Conservation (phyloP, 2,329 filamentous ascomycete species). For the Botryosphaeria dothidea region DNA sequence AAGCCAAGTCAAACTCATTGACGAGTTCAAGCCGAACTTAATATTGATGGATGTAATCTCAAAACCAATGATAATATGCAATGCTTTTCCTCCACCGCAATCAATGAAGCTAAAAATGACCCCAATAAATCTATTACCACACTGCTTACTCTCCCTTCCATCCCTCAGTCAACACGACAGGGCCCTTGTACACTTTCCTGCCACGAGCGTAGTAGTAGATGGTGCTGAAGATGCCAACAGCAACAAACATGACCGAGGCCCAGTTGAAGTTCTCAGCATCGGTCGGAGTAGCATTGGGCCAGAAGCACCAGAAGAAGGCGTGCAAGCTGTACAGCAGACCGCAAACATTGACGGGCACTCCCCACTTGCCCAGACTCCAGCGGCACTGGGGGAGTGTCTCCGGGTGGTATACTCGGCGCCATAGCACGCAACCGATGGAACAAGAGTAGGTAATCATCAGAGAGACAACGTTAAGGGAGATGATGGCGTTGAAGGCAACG, state of each 20-base stretch:
- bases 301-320: constrained; percentile 46
- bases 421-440: constrained; percentile 20
- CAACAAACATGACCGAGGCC: constrained; percentile 38
- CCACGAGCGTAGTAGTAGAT: constrained; percentile 34
- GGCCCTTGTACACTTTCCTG: constrained; percentile 35
- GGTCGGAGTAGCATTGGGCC: constrained; percentile 28
- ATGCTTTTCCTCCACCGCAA: no score
- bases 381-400: constrained; percentile 18
- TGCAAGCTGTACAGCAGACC: constrained; percentile 38
- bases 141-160: constrained; percentile 19
- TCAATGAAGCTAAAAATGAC: no score
- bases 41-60: no score
- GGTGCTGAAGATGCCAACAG: constrained; percentile 28
- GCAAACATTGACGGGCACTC: constrained; percentile 22
- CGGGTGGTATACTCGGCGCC: constrained; percentile 14
- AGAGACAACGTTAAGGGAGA: constrained; percentile 16
- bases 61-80: no score
- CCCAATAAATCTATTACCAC: neutral
- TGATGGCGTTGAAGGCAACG: constrained; percentile 42
- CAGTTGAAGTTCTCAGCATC: constrained; percentile 37
- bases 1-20: no score
- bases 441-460: constrained; percentile 20
- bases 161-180: constrained; percentile 25
- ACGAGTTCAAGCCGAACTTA: no score
- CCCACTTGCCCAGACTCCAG: constrained; percentile 20